These are phyloP conservation scores for Kuraishia molischiana DNA, from an alignment of 805 yeast species.

Conservation along the genomic window DNA sequence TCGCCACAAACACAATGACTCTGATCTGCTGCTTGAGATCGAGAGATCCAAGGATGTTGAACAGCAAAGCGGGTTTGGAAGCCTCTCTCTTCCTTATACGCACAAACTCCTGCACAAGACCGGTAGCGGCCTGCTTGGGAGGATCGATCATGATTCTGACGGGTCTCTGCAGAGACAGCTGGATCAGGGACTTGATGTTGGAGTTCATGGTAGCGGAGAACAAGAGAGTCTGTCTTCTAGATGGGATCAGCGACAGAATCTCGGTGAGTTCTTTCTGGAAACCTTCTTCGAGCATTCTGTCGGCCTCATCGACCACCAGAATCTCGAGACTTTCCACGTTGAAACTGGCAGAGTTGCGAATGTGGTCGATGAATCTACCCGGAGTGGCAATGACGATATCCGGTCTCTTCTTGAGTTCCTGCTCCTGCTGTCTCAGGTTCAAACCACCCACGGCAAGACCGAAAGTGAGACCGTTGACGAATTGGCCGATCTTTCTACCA, in stretches of 20 bases:
- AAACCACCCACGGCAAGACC: slow-evolving; percentile 98
- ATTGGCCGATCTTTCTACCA: slow-evolving; percentile 75
- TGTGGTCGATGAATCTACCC: slow-evolving; percentile 96
- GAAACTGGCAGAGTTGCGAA: slow-evolving; percentile 89
- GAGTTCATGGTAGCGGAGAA: slow-evolving; percentile 99
- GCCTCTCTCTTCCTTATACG: slow-evolving; percentile 86
- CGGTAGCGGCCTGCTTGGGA: slow-evolving; percentile 89
- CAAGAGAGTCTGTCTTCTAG: slow-evolving; percentile 84
- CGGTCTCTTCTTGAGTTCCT: slow-evolving; percentile 83
- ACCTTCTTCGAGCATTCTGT: slow-evolving; percentile 98
- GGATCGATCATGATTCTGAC: slow-evolving; percentile 95
- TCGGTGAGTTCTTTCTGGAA: slow-evolving; percentile 93
- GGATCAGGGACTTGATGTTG: slow-evolving; percentile 77
- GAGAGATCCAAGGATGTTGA: slow-evolving; percentile 56
- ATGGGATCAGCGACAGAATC: slow-evolving; percentile 77
- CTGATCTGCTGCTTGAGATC: slow-evolving; percentile 58
- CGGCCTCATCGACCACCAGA: slow-evolving; percentile 94
- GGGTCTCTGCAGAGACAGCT: slow-evolving; percentile 81
- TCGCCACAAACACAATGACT: slow-evolving; percentile 82
- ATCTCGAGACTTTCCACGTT: slow-evolving; percentile 87
- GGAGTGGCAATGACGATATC: slow-evolving; percentile 98
- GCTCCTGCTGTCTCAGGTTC: slow-evolving; percentile 92
- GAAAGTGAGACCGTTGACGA: slow-evolving; percentile 65
- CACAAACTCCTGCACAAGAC: slow-evolving; percentile 86
- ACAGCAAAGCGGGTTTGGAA: slow-evolving; percentile 75